A percentile compares a stretch with the other conserved stretches of the same genome.
Evolutionary conservation across 2,329 filamentous ascomycete species (phyloP).

Genomic region (Alternaria arbusti): DNA sequence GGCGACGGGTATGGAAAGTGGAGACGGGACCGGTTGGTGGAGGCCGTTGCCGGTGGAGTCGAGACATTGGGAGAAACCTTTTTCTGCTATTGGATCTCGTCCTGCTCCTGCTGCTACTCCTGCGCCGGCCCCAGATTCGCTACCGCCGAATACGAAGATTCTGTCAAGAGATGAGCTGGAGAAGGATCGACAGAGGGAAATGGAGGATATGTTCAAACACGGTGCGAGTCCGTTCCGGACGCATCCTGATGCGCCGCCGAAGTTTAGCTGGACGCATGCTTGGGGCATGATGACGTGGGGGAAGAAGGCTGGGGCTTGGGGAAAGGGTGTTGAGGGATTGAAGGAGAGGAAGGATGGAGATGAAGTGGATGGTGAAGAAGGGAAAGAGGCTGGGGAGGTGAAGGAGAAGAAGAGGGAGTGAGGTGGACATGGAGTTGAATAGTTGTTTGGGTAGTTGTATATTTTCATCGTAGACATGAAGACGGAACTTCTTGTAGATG

Average conservation of each 20-base stretch:
- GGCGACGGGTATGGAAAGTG: constrained; percentile 53
- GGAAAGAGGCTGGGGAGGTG: neutral
- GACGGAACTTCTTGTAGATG: too few relatives aligned
- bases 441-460: neutral
- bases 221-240: constrained; percentile 56
- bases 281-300: constrained; percentile 63
- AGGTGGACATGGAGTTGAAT: neutral
- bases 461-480: neutral
- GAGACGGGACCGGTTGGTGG: constrained; percentile 65
- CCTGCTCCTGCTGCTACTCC: neutral
- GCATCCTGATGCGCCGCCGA: constrained; percentile 55
- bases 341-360: constrained; percentile 18
- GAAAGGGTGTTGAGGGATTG: constrained; percentile 56
- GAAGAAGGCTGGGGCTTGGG: constrained; percentile 60
- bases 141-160: constrained; percentile 24
- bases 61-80: constrained; percentile 68
- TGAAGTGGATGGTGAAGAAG: neutral
- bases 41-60: constrained; percentile 68
- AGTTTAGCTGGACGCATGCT: constrained; percentile 59
- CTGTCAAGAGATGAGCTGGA: constrained; percentile 22
- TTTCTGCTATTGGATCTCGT: neutral
- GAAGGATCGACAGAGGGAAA: constrained; percentile 32
- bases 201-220: constrained; percentile 49
- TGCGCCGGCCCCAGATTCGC: neutral
- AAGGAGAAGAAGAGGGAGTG: neutral